A percentile compares a stretch with the other conserved stretches of the same genome.
phyloP scores from a whole-genome alignment of 139 green algal species.

The Marvania coccoides region DNA sequence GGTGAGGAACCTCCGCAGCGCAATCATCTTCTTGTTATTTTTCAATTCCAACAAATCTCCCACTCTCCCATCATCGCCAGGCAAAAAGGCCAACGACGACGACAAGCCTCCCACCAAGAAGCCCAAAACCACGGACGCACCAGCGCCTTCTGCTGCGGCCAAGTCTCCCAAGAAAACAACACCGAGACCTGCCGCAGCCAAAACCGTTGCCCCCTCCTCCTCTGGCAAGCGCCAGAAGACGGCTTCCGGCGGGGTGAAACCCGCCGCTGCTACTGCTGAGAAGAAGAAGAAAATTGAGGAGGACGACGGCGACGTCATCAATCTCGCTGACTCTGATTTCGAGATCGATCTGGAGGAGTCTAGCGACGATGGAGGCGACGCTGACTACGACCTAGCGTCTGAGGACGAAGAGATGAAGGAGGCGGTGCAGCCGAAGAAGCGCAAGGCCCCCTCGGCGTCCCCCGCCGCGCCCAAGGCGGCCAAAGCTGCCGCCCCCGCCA shows the following conservation, averaged over 20 bases:
- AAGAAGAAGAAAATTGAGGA: not conserved
- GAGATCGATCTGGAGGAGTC: not conserved
- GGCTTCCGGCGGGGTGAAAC: not conserved
- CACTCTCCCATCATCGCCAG: not conserved
- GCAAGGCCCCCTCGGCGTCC: not conserved
- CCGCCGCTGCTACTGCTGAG: not conserved
- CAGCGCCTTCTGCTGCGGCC: not conserved
- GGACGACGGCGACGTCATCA: not conserved
- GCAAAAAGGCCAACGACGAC: not conserved
- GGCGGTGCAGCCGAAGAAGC: not conserved
- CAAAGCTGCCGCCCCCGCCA: not conserved
- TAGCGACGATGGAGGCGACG: not conserved
- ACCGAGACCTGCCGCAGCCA: not conserved
- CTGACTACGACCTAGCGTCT: too few species aligned
- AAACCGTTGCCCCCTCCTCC: not conserved
- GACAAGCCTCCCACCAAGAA: constrained; percentile 5
- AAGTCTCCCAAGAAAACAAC: not conserved
- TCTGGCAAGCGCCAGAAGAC: not conserved
- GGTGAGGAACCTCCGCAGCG: not conserved
- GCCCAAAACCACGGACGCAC: not conserved
- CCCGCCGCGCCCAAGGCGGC: not conserved
- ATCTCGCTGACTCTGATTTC: not conserved
- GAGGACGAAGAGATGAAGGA: not conserved
- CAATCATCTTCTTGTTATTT: not conserved
- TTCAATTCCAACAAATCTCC: too few species aligned